Evolutionary conservation across 352 stramenopile species (phyloP).

Genomic region (Pythium dissimile): DNA sequence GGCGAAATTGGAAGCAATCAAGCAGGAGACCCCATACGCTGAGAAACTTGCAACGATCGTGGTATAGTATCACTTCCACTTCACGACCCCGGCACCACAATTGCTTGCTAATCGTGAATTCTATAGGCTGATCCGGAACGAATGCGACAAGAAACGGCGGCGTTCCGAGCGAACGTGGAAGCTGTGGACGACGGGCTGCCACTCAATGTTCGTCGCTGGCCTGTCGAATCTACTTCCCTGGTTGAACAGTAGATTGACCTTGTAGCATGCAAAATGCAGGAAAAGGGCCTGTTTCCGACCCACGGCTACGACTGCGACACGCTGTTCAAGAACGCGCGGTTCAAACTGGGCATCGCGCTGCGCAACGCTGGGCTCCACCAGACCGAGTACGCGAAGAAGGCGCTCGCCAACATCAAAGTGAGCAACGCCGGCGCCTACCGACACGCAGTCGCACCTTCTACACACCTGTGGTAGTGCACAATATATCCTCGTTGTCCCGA

Average conservation of each 20-base stretch:
- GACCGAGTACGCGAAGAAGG: conserved; percentile 61
- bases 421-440: conserved; percentile 68
- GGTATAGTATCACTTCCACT: conserved; percentile 23
- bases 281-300: conserved; percentile 63
- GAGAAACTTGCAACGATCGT: conserved; percentile 54
- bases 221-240: no score
- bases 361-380: conserved; percentile 63
- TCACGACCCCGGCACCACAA: no score
- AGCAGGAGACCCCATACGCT: conserved; percentile 65
- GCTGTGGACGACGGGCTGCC: conserved; percentile 51
- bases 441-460: conserved; percentile 49
- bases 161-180: conserved; percentile 65
- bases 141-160: conserved; percentile 61
- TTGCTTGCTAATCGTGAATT: not conserved
- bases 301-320: conserved; percentile 75
- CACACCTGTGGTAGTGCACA: conserved; percentile 53
- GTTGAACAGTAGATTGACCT: no score
- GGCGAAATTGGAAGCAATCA: conserved; percentile 53
- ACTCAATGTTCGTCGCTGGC: conserved; percentile 46
- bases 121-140: conserved; percentile 57
- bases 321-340: conserved; percentile 80
- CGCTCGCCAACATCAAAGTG: conserved; percentile 64
- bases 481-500: no score
- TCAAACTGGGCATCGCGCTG: conserved; percentile 72
- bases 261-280: conserved; percentile 23